These are phyloP conservation scores for Cyathus striatus DNA, from an alignment of 768 basidiomycete genomes.

Conservation along the genomic window DNA sequence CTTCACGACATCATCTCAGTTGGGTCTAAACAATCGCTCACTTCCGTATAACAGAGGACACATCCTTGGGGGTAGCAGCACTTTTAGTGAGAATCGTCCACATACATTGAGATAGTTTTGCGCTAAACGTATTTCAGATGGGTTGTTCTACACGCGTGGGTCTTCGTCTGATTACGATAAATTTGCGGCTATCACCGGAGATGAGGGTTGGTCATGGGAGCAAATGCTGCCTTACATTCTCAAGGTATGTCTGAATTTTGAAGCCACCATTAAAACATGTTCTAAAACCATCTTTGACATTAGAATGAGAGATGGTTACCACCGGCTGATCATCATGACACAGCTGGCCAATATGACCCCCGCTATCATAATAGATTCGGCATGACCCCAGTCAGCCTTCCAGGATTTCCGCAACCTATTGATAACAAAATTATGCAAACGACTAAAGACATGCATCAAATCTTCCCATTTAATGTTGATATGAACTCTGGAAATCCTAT, in stretches of 20 bases:
- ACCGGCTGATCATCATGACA: slow-evolving; percentile 33
- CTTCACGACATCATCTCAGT: slow-evolving; percentile 23
- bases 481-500: slow-evolving; percentile 16
- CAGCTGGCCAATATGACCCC: slow-evolving; percentile 29
- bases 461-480: slow-evolving; percentile 15
- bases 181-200: slow-evolving; percentile 19
- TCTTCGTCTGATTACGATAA: slow-evolving; percentile 22
- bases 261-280: not conserved
- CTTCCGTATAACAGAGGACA: slow-evolving; percentile 24
- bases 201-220: slow-evolving; percentile 27
- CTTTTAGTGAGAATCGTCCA: not conserved
- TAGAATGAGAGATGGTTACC: slow-evolving; percentile 19
- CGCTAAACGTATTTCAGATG: slow-evolving; percentile 5
- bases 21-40: slow-evolving; percentile 16
- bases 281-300: not conserved
- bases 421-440: slow-evolving; percentile 28
- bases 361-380: slow-evolving; percentile 30
- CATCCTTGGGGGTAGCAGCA: slow-evolving; percentile 18
- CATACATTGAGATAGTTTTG: no score
- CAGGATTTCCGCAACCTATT: slow-evolving; percentile 20
- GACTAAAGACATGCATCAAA: slow-evolving; percentile 12
- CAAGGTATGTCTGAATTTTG: slow-evolving; percentile 11
- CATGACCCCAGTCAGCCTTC: slow-evolving; percentile 23
- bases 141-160: slow-evolving; percentile 20
- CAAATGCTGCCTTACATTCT: slow-evolving; percentile 16